These are phyloP conservation scores for Triglochin maritima DNA, from an alignment of 106 monocot species.

Conservation along the genomic window DNA sequence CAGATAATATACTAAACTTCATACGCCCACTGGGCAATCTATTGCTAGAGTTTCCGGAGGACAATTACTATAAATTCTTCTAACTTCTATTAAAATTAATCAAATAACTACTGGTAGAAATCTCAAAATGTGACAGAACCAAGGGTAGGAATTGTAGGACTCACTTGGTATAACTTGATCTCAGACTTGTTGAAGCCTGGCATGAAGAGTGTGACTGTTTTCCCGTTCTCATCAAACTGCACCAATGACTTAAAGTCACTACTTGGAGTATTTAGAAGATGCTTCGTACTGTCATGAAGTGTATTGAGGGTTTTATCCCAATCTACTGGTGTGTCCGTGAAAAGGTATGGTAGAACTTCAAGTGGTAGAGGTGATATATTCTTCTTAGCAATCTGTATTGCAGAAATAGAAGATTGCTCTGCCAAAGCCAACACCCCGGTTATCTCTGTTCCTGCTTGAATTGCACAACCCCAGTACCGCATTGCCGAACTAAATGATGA, in stretches of 20 bases:
- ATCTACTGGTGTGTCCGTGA: constrained; percentile 30
- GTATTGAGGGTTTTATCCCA: constrained; percentile 32
- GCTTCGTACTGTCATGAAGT: constrained; percentile 30
- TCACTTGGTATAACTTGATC: constrained; percentile 84
- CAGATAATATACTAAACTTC: no score
- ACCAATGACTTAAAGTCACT: constrained; percentile 28
- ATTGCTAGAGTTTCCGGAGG: no score
- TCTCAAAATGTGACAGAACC: no score
- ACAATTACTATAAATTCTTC: no score
- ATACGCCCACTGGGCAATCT: no score
- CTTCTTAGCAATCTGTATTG: constrained; percentile 24
- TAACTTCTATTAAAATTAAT: no score
- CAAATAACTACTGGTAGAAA: no score
- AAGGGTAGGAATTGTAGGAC: no score
- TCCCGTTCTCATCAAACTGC: constrained; percentile 45
- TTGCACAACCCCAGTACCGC: constrained; percentile 94
- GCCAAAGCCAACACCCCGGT: constrained; percentile 65
- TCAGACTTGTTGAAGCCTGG: constrained; percentile 93
- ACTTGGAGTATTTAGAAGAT: constrained; percentile 27
- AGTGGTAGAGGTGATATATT: constrained; percentile 54
- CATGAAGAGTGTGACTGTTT: constrained; percentile 71
- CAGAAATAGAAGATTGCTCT: constrained; percentile 20
- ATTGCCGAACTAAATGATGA: constrained; percentile 50
- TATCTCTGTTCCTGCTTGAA: constrained; percentile 72
- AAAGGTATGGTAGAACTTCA: constrained; percentile 47